Percentiles rank a stretch among this genome's conserved stretches.
Evolutionary conservation across 768 basidiomycete species (phyloP).

Genomic region (Mycena albidolilacea): DNA sequence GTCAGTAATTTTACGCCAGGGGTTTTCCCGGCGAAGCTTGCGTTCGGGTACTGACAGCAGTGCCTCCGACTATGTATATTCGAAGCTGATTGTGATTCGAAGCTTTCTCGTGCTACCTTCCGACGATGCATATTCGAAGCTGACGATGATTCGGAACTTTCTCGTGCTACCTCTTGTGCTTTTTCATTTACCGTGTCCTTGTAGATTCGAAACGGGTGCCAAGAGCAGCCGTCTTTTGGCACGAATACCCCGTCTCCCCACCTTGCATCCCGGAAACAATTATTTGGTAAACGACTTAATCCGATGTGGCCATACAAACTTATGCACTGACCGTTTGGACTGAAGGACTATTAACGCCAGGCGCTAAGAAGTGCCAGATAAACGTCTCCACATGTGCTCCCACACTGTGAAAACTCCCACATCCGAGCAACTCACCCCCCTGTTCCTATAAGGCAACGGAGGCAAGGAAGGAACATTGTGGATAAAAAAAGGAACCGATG

Average conservation of each 20-base stretch:
- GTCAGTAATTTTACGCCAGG: constrained; percentile 22
- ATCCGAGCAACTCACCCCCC: too few species aligned
- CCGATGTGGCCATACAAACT: constrained; percentile 33
- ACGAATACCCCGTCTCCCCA: constrained; percentile 28
- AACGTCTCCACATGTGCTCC: too few species aligned
- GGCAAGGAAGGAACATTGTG: too few species aligned
- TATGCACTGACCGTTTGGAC: constrained; percentile 32
- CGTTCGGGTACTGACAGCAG: constrained; percentile 22
- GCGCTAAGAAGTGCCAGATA: too few species aligned
- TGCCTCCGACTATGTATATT: constrained; percentile 22
- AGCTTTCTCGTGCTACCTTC: constrained; percentile 30
- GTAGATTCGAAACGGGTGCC: constrained; percentile 40
- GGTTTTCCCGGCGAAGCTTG: constrained; percentile 35
- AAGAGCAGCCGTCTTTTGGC: constrained; percentile 39
- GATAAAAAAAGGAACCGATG: too few species aligned
- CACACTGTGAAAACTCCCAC: too few species aligned
- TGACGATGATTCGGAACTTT: constrained; percentile 22
- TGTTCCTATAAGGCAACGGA: too few species aligned
- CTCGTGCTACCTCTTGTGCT: constrained; percentile 31
- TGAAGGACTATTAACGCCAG: constrained; percentile 34
- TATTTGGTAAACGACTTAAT: constrained; percentile 40
- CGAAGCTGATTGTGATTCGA: constrained; percentile 30
- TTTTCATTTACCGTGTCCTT: constrained; percentile 42
- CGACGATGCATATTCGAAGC: too few species aligned
- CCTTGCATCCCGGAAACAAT: constrained; percentile 38